Percentiles rank a stretch among this genome's conserved stretches.
Evolutionary conservation across 2,329 filamentous ascomycete species (phyloP).

Genomic region (Curvularia sp.): DNA sequence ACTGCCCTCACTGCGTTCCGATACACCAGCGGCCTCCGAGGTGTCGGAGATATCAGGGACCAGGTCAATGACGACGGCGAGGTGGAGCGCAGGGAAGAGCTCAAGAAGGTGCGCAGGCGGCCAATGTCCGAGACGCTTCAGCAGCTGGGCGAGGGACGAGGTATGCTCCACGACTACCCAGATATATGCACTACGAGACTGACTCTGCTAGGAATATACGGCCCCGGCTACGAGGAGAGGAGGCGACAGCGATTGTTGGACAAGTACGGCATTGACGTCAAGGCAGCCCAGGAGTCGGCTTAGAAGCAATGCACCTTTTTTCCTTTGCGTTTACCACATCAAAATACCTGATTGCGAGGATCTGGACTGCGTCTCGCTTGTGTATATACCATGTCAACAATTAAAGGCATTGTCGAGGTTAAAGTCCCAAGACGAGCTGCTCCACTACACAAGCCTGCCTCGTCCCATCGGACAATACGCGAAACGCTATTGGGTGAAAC

Average conservation of each 20-base stretch:
- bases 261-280: slow-evolving; percentile 84
- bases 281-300: slow-evolving; percentile 37
- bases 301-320: slow-evolving; percentile 26
- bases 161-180: slow-evolving; percentile 56
- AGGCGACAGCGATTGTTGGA: slow-evolving; percentile 81
- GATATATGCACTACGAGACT: slow-evolving; percentile 18
- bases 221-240: slow-evolving; percentile 83
- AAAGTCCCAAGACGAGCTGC: not conserved
- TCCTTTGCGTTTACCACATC: slow-evolving; percentile 30
- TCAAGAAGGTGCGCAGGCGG: slow-evolving; percentile 76
- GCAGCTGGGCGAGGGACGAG: slow-evolving; percentile 85
- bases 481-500: slow-evolving; percentile 15
- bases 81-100: slow-evolving; percentile 75
- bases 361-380: slow-evolving; percentile 16
- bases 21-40: slow-evolving; percentile 69
- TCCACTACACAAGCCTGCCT: not conserved
- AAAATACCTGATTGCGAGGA: slow-evolving; percentile 21
- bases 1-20: slow-evolving; percentile 68
- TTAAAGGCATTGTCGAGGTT: slow-evolving; percentile 1
- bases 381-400: slow-evolving; percentile 30
- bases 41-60: slow-evolving; percentile 54
- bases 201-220: slow-evolving; percentile 71
- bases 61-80: slow-evolving; percentile 71
- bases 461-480: slow-evolving; percentile 5
- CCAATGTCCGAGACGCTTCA: slow-evolving; percentile 80